Percentiles rank a stretch among this genome's conserved stretches.
phyloP scores from a whole-genome alignment of 768 basidiomycete species.

The Leucosporidium creatinivorum region DNA sequence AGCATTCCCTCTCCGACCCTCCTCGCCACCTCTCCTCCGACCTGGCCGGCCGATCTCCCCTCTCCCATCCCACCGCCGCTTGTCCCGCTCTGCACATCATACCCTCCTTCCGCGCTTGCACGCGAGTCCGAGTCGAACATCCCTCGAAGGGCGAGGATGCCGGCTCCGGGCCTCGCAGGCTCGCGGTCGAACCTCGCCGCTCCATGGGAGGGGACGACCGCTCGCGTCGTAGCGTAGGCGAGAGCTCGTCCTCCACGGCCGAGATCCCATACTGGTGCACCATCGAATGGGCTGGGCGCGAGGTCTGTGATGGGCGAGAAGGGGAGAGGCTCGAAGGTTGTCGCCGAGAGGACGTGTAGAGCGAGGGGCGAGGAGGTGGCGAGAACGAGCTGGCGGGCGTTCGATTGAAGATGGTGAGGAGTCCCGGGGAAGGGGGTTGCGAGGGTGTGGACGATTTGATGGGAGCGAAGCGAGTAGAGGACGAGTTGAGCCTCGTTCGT shows the following conservation, averaged over 20 bases:
- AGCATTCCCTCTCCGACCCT: slow-evolving; percentile 25
- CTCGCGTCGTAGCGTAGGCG: slow-evolving; percentile 17
- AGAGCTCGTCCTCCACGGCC: slow-evolving; percentile 19
- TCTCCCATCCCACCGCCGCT: not conserved
- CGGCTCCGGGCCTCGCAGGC: slow-evolving; percentile 11
- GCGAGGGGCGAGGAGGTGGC: slow-evolving; percentile 20
- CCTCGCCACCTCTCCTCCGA: slow-evolving; percentile 23
- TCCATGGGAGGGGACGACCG: not conserved
- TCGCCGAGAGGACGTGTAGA: slow-evolving; percentile 9
- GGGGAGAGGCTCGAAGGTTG: not conserved
- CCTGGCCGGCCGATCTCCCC: slow-evolving; percentile 10
- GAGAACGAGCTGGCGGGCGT: slow-evolving; percentile 7
- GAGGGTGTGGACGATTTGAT: slow-evolving; percentile 7
- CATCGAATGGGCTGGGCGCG: slow-evolving; percentile 14
- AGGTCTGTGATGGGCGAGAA: slow-evolving; percentile 23
- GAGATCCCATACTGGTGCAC: slow-evolving; percentile 26
- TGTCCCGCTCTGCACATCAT: not conserved
- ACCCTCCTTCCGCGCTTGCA: no score
- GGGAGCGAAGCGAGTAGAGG: slow-evolving; percentile 21
- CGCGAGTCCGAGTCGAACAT: slow-evolving; percentile 15
- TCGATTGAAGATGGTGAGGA: slow-evolving; percentile 7
- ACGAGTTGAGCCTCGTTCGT: not conserved
- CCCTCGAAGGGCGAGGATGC: slow-evolving; percentile 16
- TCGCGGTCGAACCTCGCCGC: slow-evolving; percentile 6
- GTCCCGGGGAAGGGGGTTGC: slow-evolving; percentile 4